phyloP scores from a whole-genome alignment of 2,329 filamentous ascomycete genomes.

The Xylaria arbuscula region DNA sequence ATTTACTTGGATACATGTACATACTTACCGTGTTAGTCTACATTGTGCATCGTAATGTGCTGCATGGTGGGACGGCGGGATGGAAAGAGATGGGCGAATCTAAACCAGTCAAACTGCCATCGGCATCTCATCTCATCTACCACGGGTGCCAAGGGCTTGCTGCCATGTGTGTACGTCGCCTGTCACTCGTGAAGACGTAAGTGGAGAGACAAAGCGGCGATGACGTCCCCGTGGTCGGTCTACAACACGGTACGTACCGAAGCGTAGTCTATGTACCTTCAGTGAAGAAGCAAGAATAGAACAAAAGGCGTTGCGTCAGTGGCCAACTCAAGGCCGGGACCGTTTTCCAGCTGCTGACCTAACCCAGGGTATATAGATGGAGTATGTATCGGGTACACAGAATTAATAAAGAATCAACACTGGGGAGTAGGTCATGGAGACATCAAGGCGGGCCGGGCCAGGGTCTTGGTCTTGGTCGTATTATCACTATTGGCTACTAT shows the following conservation, averaged over 20 bases:
- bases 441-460: neutral
- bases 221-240: constrained; percentile 24
- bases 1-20: no score
- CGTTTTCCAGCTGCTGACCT: neutral
- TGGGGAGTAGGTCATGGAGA: neutral
- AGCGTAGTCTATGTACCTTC: neutral
- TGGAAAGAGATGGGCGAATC: constrained; percentile 1
- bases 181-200: constrained; percentile 26
- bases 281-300: constrained; percentile 7
- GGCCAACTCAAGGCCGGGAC: constrained; percentile 3
- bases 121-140: constrained; percentile 9
- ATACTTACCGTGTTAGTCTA: neutral
- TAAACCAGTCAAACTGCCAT: constrained; percentile 15
- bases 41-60: neutral
- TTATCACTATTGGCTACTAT: neutral
- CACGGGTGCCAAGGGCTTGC: constrained; percentile 15
- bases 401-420: neutral
- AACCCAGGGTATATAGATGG: neutral
- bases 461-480: constrained; percentile 1
- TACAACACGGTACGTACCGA: neutral
- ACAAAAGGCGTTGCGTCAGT: constrained; percentile 23
- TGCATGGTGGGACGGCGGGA: neutral
- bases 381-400: neutral
- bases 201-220: constrained; percentile 22
- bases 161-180: constrained; percentile 15